Percentiles rank a stretch among this genome's conserved stretches.
Evolutionary conservation across 2,329 filamentous ascomycete species (phyloP).

Genomic region (Zasmidium citrigriseum): DNA sequence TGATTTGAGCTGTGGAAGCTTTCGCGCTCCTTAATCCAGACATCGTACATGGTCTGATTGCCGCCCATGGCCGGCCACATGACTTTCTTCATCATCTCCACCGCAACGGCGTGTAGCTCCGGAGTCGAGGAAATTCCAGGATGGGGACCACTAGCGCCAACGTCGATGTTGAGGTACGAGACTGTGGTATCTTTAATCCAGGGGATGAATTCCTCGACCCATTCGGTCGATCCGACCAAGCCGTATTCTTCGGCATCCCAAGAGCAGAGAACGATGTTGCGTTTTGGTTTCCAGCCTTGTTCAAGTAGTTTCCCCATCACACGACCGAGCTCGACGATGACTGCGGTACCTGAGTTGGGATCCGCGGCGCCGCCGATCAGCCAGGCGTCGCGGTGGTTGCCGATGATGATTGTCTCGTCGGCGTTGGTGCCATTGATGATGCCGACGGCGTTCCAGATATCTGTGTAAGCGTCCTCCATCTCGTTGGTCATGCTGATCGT

Average conservation of each 20-base stretch:
- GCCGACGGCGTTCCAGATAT: conserved; percentile 75
- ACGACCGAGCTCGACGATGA: conserved; percentile 53
- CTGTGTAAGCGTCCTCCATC: conserved; percentile 78
- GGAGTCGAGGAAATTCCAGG: conserved; percentile 69
- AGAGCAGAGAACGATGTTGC: conserved; percentile 49
- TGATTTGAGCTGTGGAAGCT: too few relatives aligned
- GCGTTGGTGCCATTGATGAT: conserved; percentile 67
- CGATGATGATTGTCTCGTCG: conserved; percentile 57
- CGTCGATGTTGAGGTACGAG: conserved; percentile 55
- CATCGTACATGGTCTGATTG: conserved; percentile 48
- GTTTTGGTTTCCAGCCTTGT: conserved; percentile 54
- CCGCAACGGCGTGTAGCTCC: conserved; percentile 68
- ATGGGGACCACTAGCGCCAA: conserved; percentile 53
- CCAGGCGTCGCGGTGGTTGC: conserved; percentile 58
- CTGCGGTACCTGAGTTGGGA: conserved; percentile 53
- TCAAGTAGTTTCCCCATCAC: conserved; percentile 50
- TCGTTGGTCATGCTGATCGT: conserved; percentile 74
- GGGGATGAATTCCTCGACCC: conserved; percentile 52
- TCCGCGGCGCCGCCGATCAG: conserved; percentile 56
- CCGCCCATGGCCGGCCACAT: conserved; percentile 39
- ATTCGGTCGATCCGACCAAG: conserved; percentile 47
- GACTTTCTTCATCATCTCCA: conserved; percentile 63
- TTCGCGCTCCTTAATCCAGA: conserved; percentile 38
- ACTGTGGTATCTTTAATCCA: conserved; percentile 48
- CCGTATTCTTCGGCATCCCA: conserved; percentile 49